A percentile compares a stretch with the other conserved stretches of the same genome.
Conservation (phyloP, 75 land plant genomes). For the Selaginella tamariscina region DNA sequence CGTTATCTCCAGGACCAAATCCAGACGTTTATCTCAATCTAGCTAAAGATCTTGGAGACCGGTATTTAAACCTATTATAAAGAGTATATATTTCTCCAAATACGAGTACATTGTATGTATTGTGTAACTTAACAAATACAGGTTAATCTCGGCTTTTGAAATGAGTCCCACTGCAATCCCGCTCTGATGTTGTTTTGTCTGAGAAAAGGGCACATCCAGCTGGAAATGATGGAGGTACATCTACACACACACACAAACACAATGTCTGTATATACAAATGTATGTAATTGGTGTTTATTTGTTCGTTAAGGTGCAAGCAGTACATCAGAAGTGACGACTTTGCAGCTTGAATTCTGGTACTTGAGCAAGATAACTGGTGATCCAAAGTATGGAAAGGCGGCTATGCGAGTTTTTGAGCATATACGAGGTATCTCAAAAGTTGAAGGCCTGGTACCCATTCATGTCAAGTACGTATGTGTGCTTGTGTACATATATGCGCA, state of each 20-base stretch:
- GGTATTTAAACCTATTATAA: too few species aligned
- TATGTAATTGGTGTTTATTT: too few species aligned
- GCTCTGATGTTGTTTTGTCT: conserved; percentile 68
- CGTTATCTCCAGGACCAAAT: conserved; percentile 37
- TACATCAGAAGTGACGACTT: conserved; percentile 82
- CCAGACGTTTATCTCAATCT: conserved; percentile 50
- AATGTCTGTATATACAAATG: too few species aligned
- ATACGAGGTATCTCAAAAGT: conserved; percentile 67
- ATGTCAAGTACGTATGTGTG: conserved; percentile 49
- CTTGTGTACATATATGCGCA: too few species aligned
- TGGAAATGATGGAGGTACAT: conserved; percentile 58
- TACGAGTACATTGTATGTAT: too few species aligned
- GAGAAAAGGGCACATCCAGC: conserved; percentile 71
- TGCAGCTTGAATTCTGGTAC: conserved; percentile 90
- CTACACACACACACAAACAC: too few species aligned
- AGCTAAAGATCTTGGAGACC: conserved; percentile 74
- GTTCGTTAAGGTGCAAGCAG: conserved; percentile 82
- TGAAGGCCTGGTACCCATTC: conserved; percentile 91
- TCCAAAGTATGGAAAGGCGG: conserved; percentile 61
- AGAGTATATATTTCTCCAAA: too few species aligned
- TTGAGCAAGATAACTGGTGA: conserved; percentile 71
- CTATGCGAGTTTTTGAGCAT: conserved; percentile 88
- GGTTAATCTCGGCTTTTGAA: conserved; percentile 64
- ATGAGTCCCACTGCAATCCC: conserved; percentile 82
- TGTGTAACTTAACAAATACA: too few species aligned